Evolutionary conservation across 1,139 yeast species (phyloP), one percentile per base, ranked within the genome.

Genomic region (Suhomyces yuchorum): DNA sequence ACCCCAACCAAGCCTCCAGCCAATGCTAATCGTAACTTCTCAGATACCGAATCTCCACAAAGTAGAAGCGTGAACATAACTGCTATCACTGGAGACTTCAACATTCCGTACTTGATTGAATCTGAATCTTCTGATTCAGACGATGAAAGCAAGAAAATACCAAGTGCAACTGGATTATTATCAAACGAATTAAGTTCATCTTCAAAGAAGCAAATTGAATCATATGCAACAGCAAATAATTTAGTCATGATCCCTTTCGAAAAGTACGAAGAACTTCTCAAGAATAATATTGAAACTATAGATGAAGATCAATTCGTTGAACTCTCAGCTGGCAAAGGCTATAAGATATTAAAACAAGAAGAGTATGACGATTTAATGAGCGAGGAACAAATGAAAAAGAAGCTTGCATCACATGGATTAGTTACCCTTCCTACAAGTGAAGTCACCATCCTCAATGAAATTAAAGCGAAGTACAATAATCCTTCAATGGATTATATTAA

Each of bases 141-240:
- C 2, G 49, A 52, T 23, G 61, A 58, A 18, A 42, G 28, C 14
- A 15, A 34, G 20, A 20, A 44, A n/a, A 34, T 35, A 11, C 47
- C 52, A 8, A 44, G 50, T 18, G 28, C 38, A n/a, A 40, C 36
- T 24, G 28, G 44, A 2, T 51, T 58, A 9, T 51, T 66, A 18
- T 58, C 71, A 0, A 62, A 58, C 19, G 71, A 65, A 47, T 51
- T 64, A 42, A 47, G 56, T 33, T 44, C 51, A 9, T 40, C 49
- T n/a, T 44, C 57, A n/a, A 65, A 64, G 56, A 65, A 60, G 3
- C 77, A 77, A 32, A 65, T 81, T 19, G 77, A 76, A 50, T 62
- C 67, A 19, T 82, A 77, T 56, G 85, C 85, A 1, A 65, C 71
- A 23, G 71, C 71, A 17, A 75, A 81, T 51, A 75, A 78, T 37